A percentile compares a stretch with the other conserved stretches of the same genome.
These are phyloP conservation scores for Dactylellina cionopaga DNA, from an alignment of 2,329 filamentous ascomycete genomes.

Conservation along the genomic window DNA sequence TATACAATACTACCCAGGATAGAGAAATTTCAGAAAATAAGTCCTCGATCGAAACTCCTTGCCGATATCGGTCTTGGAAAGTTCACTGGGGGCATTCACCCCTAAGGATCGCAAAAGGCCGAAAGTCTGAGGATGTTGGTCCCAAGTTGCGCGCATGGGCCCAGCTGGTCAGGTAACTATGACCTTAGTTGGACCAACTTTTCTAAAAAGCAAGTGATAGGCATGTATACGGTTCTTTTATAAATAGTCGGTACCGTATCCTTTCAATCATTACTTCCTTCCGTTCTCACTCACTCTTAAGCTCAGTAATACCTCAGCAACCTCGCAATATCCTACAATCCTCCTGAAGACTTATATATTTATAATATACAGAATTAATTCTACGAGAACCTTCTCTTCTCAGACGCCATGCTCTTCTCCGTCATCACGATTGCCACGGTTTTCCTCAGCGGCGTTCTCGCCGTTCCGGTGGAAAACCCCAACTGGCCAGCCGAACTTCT, in stretches of 20 bases:
- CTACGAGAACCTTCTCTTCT: neutral
- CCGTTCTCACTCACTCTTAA: neutral
- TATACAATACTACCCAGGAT: too few relatives aligned
- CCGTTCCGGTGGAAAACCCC: constrained; percentile 25
- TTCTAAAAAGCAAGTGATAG: neutral
- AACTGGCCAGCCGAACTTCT: constrained; percentile 56
- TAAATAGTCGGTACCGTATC: constrained; percentile 11
- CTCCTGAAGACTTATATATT: neutral
- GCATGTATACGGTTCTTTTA: neutral
- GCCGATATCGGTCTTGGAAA: constrained; percentile 37
- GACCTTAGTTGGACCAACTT: neutral
- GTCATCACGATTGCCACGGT: constrained; percentile 21
- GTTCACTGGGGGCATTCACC: neutral
- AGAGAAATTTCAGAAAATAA: neutral
- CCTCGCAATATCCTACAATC: neutral
- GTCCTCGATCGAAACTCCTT: constrained; percentile 8
- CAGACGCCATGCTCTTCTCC: constrained; percentile 39
- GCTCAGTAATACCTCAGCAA: too few relatives aligned
- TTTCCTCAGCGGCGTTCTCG: constrained; percentile 18
- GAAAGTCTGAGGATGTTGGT: neutral
- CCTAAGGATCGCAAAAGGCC: neutral
- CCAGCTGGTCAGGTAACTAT: neutral
- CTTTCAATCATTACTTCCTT: neutral
- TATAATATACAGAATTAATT: neutral
- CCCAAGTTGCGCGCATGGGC: neutral